Percentiles rank a stretch among this genome's conserved stretches.
phyloP scores from a whole-genome alignment of 2,329 filamentous ascomycete species.

The Nemania abortiva region DNA sequence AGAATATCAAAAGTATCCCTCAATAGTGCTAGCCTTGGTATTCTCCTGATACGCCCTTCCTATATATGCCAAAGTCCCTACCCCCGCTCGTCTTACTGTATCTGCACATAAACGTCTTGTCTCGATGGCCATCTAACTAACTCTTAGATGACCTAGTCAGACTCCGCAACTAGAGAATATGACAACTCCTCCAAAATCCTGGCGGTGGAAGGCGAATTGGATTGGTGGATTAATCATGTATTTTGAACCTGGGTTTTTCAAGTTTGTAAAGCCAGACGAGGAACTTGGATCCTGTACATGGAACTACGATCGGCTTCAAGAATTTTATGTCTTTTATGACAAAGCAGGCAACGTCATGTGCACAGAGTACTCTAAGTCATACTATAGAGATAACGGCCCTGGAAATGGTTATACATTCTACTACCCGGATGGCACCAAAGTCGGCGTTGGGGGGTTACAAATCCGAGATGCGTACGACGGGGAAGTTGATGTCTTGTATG shows the following conservation, averaged over 20 bases:
- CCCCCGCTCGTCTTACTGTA: too few species aligned
- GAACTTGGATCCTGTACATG: neutral
- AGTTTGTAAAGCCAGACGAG: constrained; percentile 11
- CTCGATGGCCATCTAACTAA: neutral
- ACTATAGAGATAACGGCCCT: constrained; percentile 4
- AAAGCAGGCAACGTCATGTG: neutral
- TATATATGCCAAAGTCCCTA: too few species aligned
- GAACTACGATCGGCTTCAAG: neutral
- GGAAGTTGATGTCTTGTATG: constrained; percentile 7
- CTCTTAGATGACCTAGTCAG: neutral
- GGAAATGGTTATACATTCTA: constrained; percentile 14
- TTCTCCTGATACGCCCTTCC: too few species aligned
- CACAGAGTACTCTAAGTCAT: neutral
- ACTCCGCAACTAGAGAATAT: neutral
- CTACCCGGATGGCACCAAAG: too few species aligned
- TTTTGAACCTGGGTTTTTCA: constrained; percentile 1
- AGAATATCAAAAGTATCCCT: too few species aligned
- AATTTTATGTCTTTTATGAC: neutral
- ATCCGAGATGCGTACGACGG: constrained; percentile 10
- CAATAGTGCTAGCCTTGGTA: too few species aligned
- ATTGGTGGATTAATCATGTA: constrained; percentile 6
- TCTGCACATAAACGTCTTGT: too few species aligned
- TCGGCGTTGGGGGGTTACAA: neutral
- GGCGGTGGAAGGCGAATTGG: constrained; percentile 3
- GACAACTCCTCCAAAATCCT: neutral